Base-by-base conservation (phyloP, 164 flowering plant species). In the Amborella trichopoda region DNA sequence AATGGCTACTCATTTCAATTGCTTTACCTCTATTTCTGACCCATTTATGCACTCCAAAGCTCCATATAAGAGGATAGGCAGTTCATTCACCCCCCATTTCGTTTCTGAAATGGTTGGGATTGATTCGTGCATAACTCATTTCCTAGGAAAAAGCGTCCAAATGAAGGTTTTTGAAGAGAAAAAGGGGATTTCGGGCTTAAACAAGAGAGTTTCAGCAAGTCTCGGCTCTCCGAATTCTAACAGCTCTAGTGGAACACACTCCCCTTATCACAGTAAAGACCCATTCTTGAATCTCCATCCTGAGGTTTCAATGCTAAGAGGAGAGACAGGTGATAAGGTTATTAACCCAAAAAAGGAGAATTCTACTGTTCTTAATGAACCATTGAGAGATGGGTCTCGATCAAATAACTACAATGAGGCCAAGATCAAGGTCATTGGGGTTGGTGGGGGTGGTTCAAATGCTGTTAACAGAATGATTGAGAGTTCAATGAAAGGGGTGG, bases 381-480 rank as follows among this genome's bases (percentile, higher is more conserved):
- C 62, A 62, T 58, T 71, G 25, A 47, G 48, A 21, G 87, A 74
- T 16, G 40, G 59, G 3, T 36, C 73, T 13, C 46, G 37, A 58
- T 48, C 70, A 12, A 78, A 61, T 56, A 78, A 71, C 53, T 67
- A 63, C 28, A 78, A 64, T 61, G 93, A 70, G 47, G 96, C 98
- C 8, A 91, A 70, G 73, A 91, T 91, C 54, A 91, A 91, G 68
- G 98, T 91, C 45, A 70, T 91, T 68, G 98, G 98, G 37, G 85
- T 91, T 58, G 98, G 98, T 20, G 98, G 98, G 48, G 98, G 98
- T 49, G 98, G 98, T 19, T 91, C 98, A 26, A 86, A 91, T 75
- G 96, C 96, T 21, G 96, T 91, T 26, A 91, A 91, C 60, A 76
- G 98, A 26, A 86, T 91, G 98, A 91, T 91, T 37, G 94, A 86